Conservation (phyloP, 305 asterid species). For the Ilex paraguariensis region DNA sequence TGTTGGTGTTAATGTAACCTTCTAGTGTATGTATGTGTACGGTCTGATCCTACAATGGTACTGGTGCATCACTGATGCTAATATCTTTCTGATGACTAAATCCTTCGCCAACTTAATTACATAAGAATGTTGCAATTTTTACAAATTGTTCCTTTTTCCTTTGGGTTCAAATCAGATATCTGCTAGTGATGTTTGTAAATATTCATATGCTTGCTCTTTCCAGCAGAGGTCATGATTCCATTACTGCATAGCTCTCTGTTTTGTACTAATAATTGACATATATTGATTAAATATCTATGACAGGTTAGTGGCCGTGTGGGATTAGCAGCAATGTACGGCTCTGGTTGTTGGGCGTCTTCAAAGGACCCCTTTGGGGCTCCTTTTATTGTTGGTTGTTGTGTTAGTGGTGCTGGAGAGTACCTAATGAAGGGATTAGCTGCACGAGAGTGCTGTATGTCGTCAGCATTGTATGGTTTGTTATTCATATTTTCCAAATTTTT, state of each 20-base stretch:
- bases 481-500: neutral
- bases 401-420: conserved; percentile 90
- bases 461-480: conserved; percentile 50
- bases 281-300: neutral
- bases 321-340: conserved; percentile 85
- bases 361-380: conserved; percentile 52
- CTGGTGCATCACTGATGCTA: too few relatives aligned
- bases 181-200: too few relatives aligned
- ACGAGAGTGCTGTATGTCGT: conserved; percentile 78
- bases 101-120: too few relatives aligned
- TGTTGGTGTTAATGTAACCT: too few relatives aligned
- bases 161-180: neutral
- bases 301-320: conserved; percentile 96
- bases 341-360: conserved; percentile 94
- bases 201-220: too few relatives aligned
- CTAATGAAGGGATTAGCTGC: conserved; percentile 82
- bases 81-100: too few relatives aligned
- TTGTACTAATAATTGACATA: too few relatives aligned
- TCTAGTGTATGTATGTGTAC: too few relatives aligned
- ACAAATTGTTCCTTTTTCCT: neutral
- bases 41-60: too few relatives aligned
- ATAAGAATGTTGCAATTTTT: too few relatives aligned
- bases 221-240: too few relatives aligned
- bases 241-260: too few relatives aligned
- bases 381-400: conserved; percentile 73